phyloP scores from a whole-genome alignment of 176 grass and related monocot genomes.

The Musa itinerans region DNA sequence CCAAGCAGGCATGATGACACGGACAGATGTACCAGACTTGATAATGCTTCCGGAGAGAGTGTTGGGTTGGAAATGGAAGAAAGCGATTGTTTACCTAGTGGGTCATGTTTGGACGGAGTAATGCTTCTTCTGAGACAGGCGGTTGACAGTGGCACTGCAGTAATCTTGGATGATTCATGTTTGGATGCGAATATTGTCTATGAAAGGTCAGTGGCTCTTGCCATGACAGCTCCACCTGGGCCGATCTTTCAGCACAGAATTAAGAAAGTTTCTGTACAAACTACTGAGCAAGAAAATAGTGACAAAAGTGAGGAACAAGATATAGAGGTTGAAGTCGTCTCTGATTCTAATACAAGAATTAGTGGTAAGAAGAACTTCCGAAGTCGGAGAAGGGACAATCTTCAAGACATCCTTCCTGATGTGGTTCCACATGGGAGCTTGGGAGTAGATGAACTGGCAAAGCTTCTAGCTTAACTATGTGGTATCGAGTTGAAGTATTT shows the following conservation, averaged over 20 bases:
- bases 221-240: conserved; percentile 44
- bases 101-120: conserved; percentile 46
- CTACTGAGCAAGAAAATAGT: conserved; percentile 19
- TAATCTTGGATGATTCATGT: conserved; percentile 43
- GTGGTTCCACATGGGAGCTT: conserved; percentile 56
- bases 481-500: not conserved
- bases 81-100: conserved; percentile 15
- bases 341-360: conserved; percentile 24
- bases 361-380: conserved; percentile 12
- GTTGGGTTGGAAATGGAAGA: not conserved
- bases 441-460: conserved; percentile 85
- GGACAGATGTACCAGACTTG: not conserved
- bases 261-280: conserved; percentile 22
- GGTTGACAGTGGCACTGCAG: conserved; percentile 42
- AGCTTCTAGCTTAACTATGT: conserved; percentile 45
- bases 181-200: conserved; percentile 53
- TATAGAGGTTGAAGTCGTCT: conserved; percentile 18
- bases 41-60: not conserved
- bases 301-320: conserved; percentile 18
- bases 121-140: conserved; percentile 59
- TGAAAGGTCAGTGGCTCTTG: conserved; percentile 50
- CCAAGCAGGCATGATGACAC: not conserved
- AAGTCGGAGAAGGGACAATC: conserved; percentile 35
- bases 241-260: conserved; percentile 25
- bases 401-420: conserved; percentile 37